These are phyloP conservation scores for Gloeopeniophorella convolvens DNA, from an alignment of 768 basidiomycete genomes.

Conservation along the genomic window DNA sequence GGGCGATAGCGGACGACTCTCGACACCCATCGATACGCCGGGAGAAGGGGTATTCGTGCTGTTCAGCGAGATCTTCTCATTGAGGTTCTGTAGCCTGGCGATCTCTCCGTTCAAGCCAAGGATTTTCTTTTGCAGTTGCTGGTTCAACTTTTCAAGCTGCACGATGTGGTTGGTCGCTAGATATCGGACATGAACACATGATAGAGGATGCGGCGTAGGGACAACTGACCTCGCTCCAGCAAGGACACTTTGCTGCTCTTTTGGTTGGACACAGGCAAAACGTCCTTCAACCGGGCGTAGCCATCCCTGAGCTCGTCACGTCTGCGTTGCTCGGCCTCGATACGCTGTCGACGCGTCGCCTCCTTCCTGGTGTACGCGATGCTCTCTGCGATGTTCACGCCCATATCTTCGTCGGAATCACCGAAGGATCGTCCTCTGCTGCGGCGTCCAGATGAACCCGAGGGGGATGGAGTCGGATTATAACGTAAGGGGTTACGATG, in stretches of 20 bases:
- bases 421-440: constrained; percentile 59
- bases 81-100: constrained; percentile 60
- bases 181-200: constrained; percentile 7
- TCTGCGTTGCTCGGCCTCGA: constrained; percentile 85
- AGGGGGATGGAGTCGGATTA: constrained; percentile 76
- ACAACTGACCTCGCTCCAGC: constrained; percentile 66
- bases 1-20: constrained; percentile 53
- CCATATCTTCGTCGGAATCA: constrained; percentile 67
- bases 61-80: constrained; percentile 77
- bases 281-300: constrained; percentile 82
- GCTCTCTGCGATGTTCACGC: constrained; percentile 58
- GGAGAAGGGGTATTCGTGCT: constrained; percentile 51
- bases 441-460: constrained; percentile 63
- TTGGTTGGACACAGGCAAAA: constrained; percentile 81
- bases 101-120: constrained; percentile 63
- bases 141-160: constrained; percentile 63
- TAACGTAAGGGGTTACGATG: constrained; percentile 66
- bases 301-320: constrained; percentile 87
- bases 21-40: constrained; percentile 35
- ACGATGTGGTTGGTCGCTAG: constrained; percentile 77
- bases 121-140: constrained; percentile 64
- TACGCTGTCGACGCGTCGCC: constrained; percentile 75
- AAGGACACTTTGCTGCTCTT: constrained; percentile 88
- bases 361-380: constrained; percentile 77
- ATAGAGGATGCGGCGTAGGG: constrained; percentile 11